Conservation (phyloP, 2,329 filamentous ascomycete genomes). For the Cadophora sp. region DNA sequence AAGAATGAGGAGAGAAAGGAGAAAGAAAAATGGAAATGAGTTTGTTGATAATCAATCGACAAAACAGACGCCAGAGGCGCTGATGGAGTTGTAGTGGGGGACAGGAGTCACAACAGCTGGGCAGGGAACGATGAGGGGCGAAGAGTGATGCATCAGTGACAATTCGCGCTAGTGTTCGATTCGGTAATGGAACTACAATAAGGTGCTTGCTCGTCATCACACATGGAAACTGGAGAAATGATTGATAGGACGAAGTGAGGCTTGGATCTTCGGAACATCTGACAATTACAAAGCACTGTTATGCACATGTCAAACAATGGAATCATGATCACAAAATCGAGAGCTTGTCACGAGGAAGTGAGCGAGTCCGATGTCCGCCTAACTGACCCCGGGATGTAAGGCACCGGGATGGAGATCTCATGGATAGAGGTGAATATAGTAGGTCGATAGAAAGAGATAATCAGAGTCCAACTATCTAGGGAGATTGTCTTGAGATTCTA, state of each 20-base stretch:
- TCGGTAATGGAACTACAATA: background rate
- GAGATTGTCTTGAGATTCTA: too few species aligned
- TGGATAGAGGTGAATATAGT: too few species aligned
- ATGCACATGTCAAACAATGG: background rate
- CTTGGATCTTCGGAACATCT: background rate
- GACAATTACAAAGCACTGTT: background rate
- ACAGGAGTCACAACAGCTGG: constrained; percentile 17
- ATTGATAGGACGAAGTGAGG: background rate
- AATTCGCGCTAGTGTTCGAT: constrained; percentile 7
- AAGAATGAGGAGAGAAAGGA: background rate
- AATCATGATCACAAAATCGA: background rate
- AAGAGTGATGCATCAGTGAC: background rate
- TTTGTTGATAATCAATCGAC: constrained; percentile 21
- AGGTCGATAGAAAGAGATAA: too few species aligned
- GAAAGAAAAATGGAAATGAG: background rate
- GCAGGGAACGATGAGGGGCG: constrained; percentile 10
- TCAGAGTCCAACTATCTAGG: too few species aligned
- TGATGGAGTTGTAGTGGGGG: constrained; percentile 27
- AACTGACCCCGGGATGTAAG: too few species aligned
- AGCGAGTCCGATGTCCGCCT: background rate
- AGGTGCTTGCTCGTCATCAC: constrained; percentile 2
- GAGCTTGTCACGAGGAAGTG: background rate
- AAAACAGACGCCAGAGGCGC: constrained; percentile 34
- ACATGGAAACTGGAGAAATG: background rate
- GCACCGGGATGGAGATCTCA: too few species aligned